phyloP scores from a whole-genome alignment of 1,284 basidiomycete genomes.

The Volvariella volvacea region DNA sequence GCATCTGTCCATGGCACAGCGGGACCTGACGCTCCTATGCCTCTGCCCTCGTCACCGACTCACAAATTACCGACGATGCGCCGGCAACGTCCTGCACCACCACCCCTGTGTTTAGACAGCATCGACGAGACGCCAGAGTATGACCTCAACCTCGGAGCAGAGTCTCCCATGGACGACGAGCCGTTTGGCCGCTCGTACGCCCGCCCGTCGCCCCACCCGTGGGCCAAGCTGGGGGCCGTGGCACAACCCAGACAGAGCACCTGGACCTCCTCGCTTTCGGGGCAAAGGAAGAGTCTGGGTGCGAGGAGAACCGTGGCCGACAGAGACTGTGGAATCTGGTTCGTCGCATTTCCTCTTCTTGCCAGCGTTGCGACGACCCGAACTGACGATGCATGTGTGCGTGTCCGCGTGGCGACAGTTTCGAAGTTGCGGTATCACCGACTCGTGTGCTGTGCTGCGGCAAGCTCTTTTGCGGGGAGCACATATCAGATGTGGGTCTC shows the following conservation, averaged over 20 bases:
- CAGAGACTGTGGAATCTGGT: slow-evolving; percentile 33
- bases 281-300: neutral
- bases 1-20: no score
- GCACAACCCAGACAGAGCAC: neutral
- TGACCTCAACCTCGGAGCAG: slow-evolving; percentile 19
- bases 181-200: slow-evolving; percentile 11
- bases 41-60: no score
- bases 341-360: slow-evolving; percentile 9
- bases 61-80: no score
- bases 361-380: neutral
- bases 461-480: slow-evolving; percentile 27
- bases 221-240: slow-evolving; percentile 15
- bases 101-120: slow-evolving; percentile 13
- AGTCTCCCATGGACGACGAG: slow-evolving; percentile 15
- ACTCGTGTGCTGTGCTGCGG: slow-evolving; percentile 28
- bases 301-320: slow-evolving; percentile 13
- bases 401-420: slow-evolving; percentile 17
- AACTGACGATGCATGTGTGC: slow-evolving; percentile 1
- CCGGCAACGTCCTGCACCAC: neutral
- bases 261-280: neutral
- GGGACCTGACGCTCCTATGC: no score
- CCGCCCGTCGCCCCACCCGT: slow-evolving; percentile 11
- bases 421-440: slow-evolving; percentile 27
- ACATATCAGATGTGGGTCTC: slow-evolving; percentile 26
- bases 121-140: slow-evolving; percentile 18